Percentiles rank a stretch among this genome's conserved stretches.
These are phyloP conservation scores for Striga hermonthica DNA, from an alignment of 305 asterid genomes.

Conservation along the genomic window DNA sequence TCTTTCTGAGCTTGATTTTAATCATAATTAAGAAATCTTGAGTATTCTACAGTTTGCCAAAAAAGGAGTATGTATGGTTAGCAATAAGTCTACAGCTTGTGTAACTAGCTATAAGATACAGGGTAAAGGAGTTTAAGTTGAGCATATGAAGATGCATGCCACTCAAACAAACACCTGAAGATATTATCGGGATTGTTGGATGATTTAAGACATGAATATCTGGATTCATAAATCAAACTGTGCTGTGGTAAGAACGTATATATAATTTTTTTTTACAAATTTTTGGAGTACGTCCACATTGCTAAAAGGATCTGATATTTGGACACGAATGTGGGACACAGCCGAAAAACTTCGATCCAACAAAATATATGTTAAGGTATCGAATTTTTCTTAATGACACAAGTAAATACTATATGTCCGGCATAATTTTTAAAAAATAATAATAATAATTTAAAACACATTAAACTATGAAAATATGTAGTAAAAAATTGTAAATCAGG, in stretches of 20 bases:
- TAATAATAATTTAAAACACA: neutral
- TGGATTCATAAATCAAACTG: neutral
- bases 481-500: too few relatives aligned
- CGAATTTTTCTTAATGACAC: neutral
- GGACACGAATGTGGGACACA: too few relatives aligned
- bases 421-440: neutral
- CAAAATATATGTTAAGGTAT: too few relatives aligned
- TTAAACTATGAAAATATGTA: neutral
- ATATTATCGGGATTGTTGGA: neutral
- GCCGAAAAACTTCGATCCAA: too few relatives aligned
- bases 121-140: neutral
- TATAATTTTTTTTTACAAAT: too few relatives aligned
- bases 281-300: too few relatives aligned
- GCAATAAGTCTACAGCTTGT: neutral
- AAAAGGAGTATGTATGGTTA: neutral
- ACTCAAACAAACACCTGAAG: constrained; percentile 2
- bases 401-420: neutral
- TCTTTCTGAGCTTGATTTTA: neutral
- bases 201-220: neutral
- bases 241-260: too few relatives aligned
- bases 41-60: neutral
- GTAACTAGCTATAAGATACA: neutral
- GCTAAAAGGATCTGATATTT: too few relatives aligned
- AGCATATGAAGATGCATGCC: neutral
- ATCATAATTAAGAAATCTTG: neutral